phyloP scores from a whole-genome alignment of 805 yeast species.

The Wickerhamiella occidentalis region DNA sequence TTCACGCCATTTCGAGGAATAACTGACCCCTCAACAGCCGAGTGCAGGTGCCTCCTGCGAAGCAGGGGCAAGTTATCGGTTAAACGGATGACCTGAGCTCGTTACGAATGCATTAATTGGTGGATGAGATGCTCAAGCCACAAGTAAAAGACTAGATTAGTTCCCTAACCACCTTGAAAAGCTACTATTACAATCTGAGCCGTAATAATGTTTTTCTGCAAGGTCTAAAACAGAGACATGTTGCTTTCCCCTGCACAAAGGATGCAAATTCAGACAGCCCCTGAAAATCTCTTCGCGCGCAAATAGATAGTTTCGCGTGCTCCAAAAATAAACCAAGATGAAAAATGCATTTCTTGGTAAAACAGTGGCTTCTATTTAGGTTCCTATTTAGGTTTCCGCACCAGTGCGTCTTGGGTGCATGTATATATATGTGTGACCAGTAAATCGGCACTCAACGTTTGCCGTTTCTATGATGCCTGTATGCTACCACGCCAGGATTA shows the following conservation, averaged over 20 bases:
- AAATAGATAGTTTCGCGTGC: background rate
- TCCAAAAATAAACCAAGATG: background rate
- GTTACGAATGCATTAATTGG: background rate
- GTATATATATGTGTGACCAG: too few species aligned
- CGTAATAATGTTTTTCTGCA: too few species aligned
- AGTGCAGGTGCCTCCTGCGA: slow-evolving; percentile 1
- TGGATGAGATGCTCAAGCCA: background rate
- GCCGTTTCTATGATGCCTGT: too few species aligned
- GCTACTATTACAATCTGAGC: too few species aligned
- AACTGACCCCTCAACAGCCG: background rate
- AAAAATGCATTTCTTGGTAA: too few species aligned
- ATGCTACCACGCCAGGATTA: too few species aligned
- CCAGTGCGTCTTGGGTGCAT: too few species aligned
- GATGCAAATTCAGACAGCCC: background rate
- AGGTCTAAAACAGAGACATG: background rate
- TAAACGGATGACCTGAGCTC: background rate
- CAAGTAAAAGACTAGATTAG: too few species aligned
- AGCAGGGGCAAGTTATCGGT: background rate
- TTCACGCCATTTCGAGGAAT: background rate
- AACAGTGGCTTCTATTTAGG: too few species aligned
- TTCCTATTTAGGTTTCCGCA: too few species aligned
- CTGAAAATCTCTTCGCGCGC: background rate
- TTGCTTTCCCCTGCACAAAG: background rate
- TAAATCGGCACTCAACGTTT: too few species aligned
- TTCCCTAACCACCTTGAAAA: too few species aligned